phyloP scores from a whole-genome alignment of 192 early-diverging fungal genomes.

The Obelidium mucronatum region DNA sequence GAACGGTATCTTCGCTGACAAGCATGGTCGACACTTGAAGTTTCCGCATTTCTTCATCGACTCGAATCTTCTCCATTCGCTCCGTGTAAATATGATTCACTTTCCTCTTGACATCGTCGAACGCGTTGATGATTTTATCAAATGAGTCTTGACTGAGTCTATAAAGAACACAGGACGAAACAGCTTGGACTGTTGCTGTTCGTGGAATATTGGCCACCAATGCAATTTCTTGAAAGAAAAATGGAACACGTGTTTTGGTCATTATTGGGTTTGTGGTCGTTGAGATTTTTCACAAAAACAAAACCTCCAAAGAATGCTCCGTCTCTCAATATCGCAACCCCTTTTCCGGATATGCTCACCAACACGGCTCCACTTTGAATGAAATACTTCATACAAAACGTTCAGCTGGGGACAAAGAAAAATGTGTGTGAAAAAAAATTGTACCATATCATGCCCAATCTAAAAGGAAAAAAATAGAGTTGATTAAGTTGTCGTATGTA shows the following conservation, averaged over 20 bases:
- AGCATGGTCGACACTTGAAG: background rate
- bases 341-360: conserved; percentile 32
- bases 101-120: conserved; percentile 46
- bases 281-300: too few species aligned
- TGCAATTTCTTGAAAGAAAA: conserved; percentile 37
- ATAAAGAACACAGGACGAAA: conserved; percentile 25
- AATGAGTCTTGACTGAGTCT: conserved; percentile 26
- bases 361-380: conserved; percentile 32
- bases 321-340: conserved; percentile 14
- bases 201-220: conserved; percentile 41
- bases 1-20: conserved; percentile 45
- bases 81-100: conserved; percentile 52
- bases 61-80: conserved; percentile 47
- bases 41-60: conserved; percentile 42
- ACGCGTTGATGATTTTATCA: conserved; percentile 35
- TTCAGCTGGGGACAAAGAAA: too few species aligned
- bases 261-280: too few species aligned
- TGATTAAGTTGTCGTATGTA: background rate
- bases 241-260: too few species aligned
- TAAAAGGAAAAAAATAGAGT: too few species aligned
- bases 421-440: too few species aligned
- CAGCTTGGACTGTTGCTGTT: conserved; percentile 41
- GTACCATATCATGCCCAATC: conserved; percentile 59
- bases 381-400: too few species aligned
- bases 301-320: conserved; percentile 31